Evolutionary conservation across 306 rosid species (phyloP), one percentile per base, ranked within the genome.

Genomic region (Lotus japonicus): DNA sequence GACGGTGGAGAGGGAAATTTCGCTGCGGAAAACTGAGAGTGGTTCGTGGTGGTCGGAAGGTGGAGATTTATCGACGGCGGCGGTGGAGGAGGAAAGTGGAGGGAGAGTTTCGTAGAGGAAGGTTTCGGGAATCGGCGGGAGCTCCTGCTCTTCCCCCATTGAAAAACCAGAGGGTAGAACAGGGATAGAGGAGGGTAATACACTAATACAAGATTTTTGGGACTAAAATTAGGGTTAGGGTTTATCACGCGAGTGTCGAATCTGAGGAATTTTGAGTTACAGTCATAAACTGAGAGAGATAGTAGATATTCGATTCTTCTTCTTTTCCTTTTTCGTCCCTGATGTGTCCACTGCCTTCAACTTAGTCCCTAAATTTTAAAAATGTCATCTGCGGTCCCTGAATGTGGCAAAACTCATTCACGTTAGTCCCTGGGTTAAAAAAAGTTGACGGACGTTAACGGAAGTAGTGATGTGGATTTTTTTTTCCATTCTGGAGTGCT

Each of bases 21-120:
- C 84, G 71, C 81, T 90, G 48, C 97, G 89, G 84, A 82, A 86
- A 15, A 94, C 95, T 21, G 88, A 63, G 80, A 76, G 86, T 15
- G 84, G 68, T 46, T 83, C 72, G 31, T 0, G 8, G 54, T 84
- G 60, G 39, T 82, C 81, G 57, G 87, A 68, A 19, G 66, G 66
- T 5, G 82, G 77, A 6, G 80, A 52, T 12, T 72, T 54, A 33
- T 18, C 4, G 38, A 53, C 44, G 19, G 14, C 5, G 68, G 79
- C 62, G 39, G 28, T 2, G 57, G 83, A 60, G 7, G 76, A 59
- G 58, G 81, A 60, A 57, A 82, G 80, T 12, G 89, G 86, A 19
- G 64, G 46, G 66, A 88, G 73, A 48, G 96, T 85, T 70, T 87
- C 84, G 71, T 94, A 94, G 26, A 88, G 44, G 41, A 83, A 42